A percentile compares a stretch with the other conserved stretches of the same genome.
Evolutionary conservation across 2,329 filamentous ascomycete genomes (phyloP).

Genomic region (Lecanosticta acicola): DNA sequence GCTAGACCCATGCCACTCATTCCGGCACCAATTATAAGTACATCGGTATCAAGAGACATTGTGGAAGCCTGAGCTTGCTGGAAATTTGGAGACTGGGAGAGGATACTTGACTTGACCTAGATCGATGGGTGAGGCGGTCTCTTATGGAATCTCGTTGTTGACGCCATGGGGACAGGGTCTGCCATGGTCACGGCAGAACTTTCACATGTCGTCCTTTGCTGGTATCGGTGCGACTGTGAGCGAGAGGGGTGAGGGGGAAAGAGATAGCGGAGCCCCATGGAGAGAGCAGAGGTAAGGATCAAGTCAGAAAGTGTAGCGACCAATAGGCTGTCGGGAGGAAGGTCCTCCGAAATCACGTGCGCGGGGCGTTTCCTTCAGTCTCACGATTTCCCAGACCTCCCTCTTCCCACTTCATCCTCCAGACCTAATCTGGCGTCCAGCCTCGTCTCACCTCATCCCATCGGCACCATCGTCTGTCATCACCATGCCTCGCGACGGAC

Average conservation of each 20-base stretch:
- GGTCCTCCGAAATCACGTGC: neutral
- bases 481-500: neutral
- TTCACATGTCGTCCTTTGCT: neutral
- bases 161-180: neutral
- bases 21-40: slow-evolving; percentile 49
- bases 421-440: neutral
- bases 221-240: neutral
- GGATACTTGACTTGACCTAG: neutral
- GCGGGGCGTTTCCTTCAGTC: neutral
- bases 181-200: neutral
- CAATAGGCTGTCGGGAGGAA: too few species aligned
- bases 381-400: neutral
- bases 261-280: neutral
- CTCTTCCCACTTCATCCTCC: neutral
- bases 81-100: slow-evolving; percentile 1
- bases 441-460: neutral
- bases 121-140: too few species aligned
- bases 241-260: neutral
- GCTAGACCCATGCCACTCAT: slow-evolving; percentile 45
- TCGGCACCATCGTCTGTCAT: neutral
- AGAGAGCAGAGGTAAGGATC: too few species aligned
- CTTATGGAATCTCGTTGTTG: neutral
- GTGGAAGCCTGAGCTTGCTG: neutral
- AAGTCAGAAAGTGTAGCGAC: too few species aligned
- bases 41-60: slow-evolving; percentile 40